Evolutionary conservation across 1,284 basidiomycete species (phyloP).

Genomic region (Melampsora americana): DNA sequence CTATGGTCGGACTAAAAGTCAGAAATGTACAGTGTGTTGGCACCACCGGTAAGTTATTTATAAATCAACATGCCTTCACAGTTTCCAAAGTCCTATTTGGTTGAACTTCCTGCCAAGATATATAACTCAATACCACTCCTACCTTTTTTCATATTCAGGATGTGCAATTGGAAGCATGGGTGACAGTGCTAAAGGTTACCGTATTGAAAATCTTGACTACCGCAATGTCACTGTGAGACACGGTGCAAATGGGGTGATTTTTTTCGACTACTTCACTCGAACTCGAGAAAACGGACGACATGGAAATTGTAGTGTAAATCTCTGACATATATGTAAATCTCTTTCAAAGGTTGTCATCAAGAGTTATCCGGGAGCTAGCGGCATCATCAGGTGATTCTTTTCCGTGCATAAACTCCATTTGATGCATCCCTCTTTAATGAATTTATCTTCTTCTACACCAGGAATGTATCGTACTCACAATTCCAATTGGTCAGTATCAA

Average conservation of each 20-base stretch:
- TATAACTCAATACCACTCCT: no score
- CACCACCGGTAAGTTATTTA: slow-evolving; percentile 18
- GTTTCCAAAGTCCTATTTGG: background rate
- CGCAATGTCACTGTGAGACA: slow-evolving; percentile 22
- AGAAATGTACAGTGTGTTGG: slow-evolving; percentile 12
- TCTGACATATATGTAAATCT: background rate
- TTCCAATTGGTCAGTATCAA: slow-evolving; percentile 19
- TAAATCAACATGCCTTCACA: background rate
- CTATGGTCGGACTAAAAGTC: slow-evolving; percentile 21
- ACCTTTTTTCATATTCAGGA: no score
- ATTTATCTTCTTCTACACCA: background rate
- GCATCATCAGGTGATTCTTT: slow-evolving; percentile 19
- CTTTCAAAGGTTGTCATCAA: slow-evolving; percentile 17
- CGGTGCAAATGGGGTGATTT: slow-evolving; percentile 31
- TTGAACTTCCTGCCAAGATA: no score
- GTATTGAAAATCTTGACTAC: slow-evolving; percentile 15
- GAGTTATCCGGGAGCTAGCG: slow-evolving; percentile 10
- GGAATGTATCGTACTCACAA: slow-evolving; percentile 17
- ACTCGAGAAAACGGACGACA: no score
- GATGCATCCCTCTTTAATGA: background rate
- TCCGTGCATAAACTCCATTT: background rate
- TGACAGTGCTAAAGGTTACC: background rate
- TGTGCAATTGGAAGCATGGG: slow-evolving; percentile 36
- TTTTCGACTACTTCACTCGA: background rate
- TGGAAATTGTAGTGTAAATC: no score